Conservation (phyloP, 2,329 filamentous ascomycete species). For the Sporothrix brunneoviolacea region DNA sequence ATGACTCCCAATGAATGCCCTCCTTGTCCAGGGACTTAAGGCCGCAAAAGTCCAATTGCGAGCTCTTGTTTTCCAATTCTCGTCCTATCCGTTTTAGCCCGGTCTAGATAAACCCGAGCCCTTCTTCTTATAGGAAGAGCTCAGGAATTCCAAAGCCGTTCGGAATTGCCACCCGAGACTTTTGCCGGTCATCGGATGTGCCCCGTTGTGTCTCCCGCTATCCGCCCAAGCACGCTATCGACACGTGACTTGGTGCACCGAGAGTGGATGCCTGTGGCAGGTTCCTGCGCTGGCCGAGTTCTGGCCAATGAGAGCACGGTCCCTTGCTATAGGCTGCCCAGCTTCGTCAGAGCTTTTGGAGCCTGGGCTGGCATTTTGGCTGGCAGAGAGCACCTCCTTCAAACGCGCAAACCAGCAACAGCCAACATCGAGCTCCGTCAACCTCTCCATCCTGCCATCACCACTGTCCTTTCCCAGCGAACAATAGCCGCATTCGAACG, state of each 20-base stretch:
- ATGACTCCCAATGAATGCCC: not conserved
- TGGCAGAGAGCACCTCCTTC: constrained; percentile 10
- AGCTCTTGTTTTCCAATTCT: not conserved
- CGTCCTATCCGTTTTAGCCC: too few species aligned
- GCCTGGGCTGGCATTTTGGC: constrained; percentile 13
- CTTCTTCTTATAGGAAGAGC: too few species aligned
- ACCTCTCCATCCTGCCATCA: constrained; percentile 4
- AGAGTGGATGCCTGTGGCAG: too few species aligned
- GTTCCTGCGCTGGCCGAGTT: too few species aligned
- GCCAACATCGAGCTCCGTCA: not conserved
- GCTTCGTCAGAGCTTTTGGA: constrained; percentile 23
- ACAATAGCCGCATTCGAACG: not conserved
- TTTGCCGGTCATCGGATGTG: constrained; percentile 3
- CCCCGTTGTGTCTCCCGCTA: too few species aligned
- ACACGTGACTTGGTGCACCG: constrained; percentile 5
- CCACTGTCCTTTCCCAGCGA: not conserved
- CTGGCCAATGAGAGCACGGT: not conserved
- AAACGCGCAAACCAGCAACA: constrained; percentile 3
- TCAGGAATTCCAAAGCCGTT: too few species aligned
- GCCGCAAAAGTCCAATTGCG: constrained; percentile 2
- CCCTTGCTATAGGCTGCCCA: not conserved
- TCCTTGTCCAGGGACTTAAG: not conserved
- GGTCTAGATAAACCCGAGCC: too few species aligned
- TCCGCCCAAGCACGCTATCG: not conserved
- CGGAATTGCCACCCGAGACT: not conserved